Evolutionary conservation across 805 yeast genomes (phyloP).

Genomic region (Candida morakotiae): DNA sequence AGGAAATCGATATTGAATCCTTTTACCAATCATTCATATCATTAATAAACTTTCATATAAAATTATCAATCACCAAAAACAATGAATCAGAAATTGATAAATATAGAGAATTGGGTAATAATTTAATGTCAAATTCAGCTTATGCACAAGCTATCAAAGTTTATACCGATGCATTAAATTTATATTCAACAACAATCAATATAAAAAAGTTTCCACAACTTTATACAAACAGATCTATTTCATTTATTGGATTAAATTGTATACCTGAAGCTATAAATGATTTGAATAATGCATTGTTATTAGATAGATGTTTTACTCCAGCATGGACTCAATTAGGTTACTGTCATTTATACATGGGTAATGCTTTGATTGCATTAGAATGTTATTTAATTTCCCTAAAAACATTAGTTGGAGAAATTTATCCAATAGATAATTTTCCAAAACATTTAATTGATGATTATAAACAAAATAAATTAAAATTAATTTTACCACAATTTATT

Average conservation of each 20-base stretch:
- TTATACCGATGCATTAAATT: constrained; percentile 33
- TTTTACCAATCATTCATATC: neutral
- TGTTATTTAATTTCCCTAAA: constrained; percentile 31
- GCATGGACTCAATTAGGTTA: constrained; percentile 44
- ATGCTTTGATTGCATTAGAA: constrained; percentile 26
- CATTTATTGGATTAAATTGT: constrained; percentile 38
- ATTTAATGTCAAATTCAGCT: constrained; percentile 30
- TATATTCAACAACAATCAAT: constrained; percentile 13
- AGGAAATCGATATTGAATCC: neutral
- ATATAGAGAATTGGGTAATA: constrained; percentile 39
- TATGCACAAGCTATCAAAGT: constrained; percentile 37
- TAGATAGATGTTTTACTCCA: constrained; percentile 32
- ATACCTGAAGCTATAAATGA: constrained; percentile 36
- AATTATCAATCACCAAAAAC: neutral
- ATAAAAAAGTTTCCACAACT: constrained; percentile 25
- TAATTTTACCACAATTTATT: constrained; percentile 36
- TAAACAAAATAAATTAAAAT: constrained; percentile 15
- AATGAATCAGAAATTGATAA: constrained; percentile 8
- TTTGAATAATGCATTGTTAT: constrained; percentile 26
- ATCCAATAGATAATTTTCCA: constrained; percentile 20
- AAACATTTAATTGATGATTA: constrained; percentile 16
- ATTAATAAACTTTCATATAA: constrained; percentile 1
- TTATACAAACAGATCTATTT: constrained; percentile 36
- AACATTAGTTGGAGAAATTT: constrained; percentile 25
- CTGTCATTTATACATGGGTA: constrained; percentile 39